Evolutionary conservation across 2,329 filamentous ascomycete species (phyloP).

Genomic region (Trichoderma harzianum): DNA sequence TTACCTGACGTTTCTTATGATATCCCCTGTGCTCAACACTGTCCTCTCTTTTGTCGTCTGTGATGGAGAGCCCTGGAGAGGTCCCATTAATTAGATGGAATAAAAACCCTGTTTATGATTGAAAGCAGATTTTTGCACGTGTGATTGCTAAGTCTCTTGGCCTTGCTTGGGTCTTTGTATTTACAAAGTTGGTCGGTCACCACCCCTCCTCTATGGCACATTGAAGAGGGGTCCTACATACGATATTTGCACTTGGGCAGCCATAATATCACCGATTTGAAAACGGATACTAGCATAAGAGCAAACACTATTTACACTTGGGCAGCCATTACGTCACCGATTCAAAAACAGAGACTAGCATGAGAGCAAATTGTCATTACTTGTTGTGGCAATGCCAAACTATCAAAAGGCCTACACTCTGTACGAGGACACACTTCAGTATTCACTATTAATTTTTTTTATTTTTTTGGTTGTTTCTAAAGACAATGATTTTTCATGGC

Average conservation of each 20-base stretch:
- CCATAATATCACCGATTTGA: neutral
- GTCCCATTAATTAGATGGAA: conserved; percentile 2
- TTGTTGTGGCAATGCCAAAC: conserved; percentile 5
- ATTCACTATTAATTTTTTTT: conserved; percentile 20
- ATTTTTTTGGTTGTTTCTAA: conserved; percentile 25
- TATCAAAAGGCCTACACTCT: neutral
- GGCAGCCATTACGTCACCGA: too few relatives aligned
- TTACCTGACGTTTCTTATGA: conserved; percentile 13
- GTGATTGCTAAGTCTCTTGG: neutral
- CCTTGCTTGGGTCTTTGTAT: neutral
- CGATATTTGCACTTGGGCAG: neutral
- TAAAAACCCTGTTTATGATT: neutral
- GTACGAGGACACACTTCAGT: neutral
- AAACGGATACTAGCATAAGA: neutral
- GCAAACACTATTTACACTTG: neutral
- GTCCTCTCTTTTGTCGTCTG: neutral
- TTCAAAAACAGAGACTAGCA: neutral
- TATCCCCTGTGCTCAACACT: conserved; percentile 8
- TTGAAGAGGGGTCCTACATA: neutral
- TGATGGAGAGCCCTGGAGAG: neutral
- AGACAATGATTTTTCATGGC: neutral
- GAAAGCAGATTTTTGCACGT: neutral
- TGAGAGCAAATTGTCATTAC: conserved; percentile 12
- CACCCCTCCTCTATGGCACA: neutral
- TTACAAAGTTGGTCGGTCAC: neutral